phyloP scores from a whole-genome alignment of 768 basidiomycete species.

The Gyrodon lividus region DNA sequence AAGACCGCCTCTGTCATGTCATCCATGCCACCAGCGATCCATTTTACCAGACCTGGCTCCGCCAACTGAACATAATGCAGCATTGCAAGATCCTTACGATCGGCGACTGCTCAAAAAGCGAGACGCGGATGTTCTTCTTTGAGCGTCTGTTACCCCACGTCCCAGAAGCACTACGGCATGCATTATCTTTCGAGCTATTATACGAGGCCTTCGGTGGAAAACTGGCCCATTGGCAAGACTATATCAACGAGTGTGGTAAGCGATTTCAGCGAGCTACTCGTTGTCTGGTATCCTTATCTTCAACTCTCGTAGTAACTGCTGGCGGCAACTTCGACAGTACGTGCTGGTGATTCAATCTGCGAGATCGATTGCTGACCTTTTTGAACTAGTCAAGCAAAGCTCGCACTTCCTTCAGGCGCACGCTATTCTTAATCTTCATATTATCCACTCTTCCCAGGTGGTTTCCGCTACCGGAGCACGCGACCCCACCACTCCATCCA shows the following conservation, averaged over 20 bases:
- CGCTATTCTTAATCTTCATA: slow-evolving; percentile 78
- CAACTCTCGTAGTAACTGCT: slow-evolving; percentile 57
- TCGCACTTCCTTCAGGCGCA: slow-evolving; percentile 87
- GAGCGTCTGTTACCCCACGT: slow-evolving; percentile 66
- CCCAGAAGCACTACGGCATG: slow-evolving; percentile 55
- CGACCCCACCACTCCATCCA: slow-evolving; percentile 32
- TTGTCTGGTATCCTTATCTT: slow-evolving; percentile 1
- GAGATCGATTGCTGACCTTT: slow-evolving; percentile 5
- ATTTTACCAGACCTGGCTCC: slow-evolving; percentile 81
- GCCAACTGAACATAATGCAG: slow-evolving; percentile 77
- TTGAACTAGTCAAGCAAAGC: slow-evolving; percentile 62
- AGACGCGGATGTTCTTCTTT: slow-evolving; percentile 64
- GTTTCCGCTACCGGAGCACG: slow-evolving; percentile 34
- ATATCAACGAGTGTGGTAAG: slow-evolving; percentile 68
- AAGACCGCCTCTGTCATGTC: slow-evolving; percentile 81
- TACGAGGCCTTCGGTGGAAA: slow-evolving; percentile 85
- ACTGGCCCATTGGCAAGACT: slow-evolving; percentile 81
- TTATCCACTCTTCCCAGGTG: slow-evolving; percentile 78
- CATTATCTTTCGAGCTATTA: slow-evolving; percentile 67
- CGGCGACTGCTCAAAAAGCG: slow-evolving; percentile 74
- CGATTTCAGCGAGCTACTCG: neutral
- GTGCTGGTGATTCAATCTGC: slow-evolving; percentile 22
- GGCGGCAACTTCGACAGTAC: slow-evolving; percentile 70
- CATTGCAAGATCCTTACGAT: slow-evolving; percentile 85
- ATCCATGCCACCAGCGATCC: slow-evolving; percentile 82